phyloP scores from a whole-genome alignment of 306 rosid genomes.

The Leucaena leucocephala region DNA sequence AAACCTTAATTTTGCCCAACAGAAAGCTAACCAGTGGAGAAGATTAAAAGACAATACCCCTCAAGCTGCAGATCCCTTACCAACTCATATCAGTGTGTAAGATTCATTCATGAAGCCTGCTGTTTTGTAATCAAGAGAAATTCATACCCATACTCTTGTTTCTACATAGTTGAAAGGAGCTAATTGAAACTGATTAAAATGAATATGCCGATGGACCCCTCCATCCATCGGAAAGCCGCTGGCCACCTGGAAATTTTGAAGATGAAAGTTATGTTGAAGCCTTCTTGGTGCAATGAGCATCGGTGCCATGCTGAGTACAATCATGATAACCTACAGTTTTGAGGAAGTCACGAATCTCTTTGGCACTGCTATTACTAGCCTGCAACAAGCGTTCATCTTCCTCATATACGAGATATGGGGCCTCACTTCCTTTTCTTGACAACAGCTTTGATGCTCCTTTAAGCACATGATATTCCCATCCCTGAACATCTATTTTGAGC shows the following conservation, averaged over 20 bases:
- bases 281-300: constrained; percentile 90
- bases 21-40: neutral
- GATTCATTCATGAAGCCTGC: neutral
- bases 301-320: constrained; percentile 87
- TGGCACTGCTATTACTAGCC: constrained; percentile 87
- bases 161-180: neutral
- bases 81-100: neutral
- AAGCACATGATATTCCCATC: constrained; percentile 98
- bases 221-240: neutral
- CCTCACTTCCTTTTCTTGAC: constrained; percentile 77
- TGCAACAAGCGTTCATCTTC: constrained; percentile 86
- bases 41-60: neutral
- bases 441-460: constrained; percentile 82
- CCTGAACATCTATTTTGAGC: constrained; percentile 94
- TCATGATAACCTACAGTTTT: constrained; percentile 71
- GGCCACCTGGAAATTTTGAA: constrained; percentile 11
- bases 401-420: constrained; percentile 94
- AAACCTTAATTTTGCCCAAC: neutral
- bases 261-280: constrained; percentile 39
- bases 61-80: neutral
- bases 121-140: neutral
- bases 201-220: no score
- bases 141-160: neutral
- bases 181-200: neutral
- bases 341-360: constrained; percentile 78